A percentile compares a stretch with the other conserved stretches of the same genome.
phyloP scores from a whole-genome alignment of 192 early-diverging fungal genomes.

The Backusella luteola region DNA sequence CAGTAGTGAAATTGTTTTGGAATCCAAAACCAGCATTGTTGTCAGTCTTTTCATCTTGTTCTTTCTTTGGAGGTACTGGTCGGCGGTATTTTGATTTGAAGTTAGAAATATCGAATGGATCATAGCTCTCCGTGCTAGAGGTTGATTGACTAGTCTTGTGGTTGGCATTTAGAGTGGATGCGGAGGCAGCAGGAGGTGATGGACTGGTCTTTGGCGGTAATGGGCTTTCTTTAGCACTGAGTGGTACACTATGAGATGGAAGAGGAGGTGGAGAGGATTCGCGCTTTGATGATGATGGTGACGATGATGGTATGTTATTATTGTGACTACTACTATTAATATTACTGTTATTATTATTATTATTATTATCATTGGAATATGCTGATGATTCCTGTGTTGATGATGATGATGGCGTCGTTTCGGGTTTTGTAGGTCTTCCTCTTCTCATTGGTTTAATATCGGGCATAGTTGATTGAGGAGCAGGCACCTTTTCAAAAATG shows the following conservation, averaged over 20 bases:
- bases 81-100: neutral
- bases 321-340: neutral
- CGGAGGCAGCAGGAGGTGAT: neutral
- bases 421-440: slow-evolving; percentile 71
- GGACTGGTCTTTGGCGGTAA: neutral
- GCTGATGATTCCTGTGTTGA: neutral
- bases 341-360: neutral
- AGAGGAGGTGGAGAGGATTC: neutral
- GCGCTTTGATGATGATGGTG: neutral
- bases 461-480: slow-evolving; percentile 39
- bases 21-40: neutral
- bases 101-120: slow-evolving; percentile 22
- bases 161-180: neutral
- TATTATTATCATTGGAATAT: neutral
- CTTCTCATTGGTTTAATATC: slow-evolving; percentile 84
- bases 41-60: neutral
- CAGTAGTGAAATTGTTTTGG: slow-evolving; percentile 8
- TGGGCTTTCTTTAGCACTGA: neutral
- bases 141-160: neutral
- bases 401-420: neutral
- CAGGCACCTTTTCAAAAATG: slow-evolving; percentile 31
- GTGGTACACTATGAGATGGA: neutral
- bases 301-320: neutral
- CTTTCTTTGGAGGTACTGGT: neutral
- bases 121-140: slow-evolving; percentile 8